These are phyloP conservation scores for Sporothrix variecibatus DNA, from an alignment of 2,329 filamentous ascomycete genomes.

Conservation along the genomic window DNA sequence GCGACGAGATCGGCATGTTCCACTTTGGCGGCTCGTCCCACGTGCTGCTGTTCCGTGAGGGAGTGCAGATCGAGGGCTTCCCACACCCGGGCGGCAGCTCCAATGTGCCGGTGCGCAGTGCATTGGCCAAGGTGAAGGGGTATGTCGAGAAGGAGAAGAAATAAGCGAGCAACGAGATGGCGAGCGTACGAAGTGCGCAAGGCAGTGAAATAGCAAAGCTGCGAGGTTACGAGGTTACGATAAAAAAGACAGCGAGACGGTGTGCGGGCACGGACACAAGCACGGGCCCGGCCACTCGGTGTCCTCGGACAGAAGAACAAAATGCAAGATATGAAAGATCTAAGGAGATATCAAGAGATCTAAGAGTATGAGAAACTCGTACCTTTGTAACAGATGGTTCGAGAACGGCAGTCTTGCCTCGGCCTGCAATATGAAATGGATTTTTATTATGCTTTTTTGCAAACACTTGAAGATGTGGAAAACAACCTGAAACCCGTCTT, in stretches of 20 bases:
- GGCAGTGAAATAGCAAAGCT: neutral
- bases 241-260: neutral
- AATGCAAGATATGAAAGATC: too few species aligned
- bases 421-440: neutral
- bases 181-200: neutral
- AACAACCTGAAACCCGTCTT: neutral
- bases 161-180: neutral
- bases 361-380: neutral
- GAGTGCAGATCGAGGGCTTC: constrained; percentile 50
- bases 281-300: neutral
- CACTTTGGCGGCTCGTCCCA: constrained; percentile 76
- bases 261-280: neutral
- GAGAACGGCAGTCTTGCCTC: constrained; percentile 4
- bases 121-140: constrained; percentile 35
- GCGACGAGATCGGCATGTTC: constrained; percentile 75
- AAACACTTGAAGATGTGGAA: neutral
- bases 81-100: constrained; percentile 35
- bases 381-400: neutral
- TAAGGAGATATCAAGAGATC: neutral
- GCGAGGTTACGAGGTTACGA: neutral
- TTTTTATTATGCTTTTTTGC: neutral
- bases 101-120: constrained; percentile 40
- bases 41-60: constrained; percentile 65
- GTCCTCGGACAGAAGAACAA: neutral
- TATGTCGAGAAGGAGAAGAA: neutral